Percentiles rank a stretch among this genome's conserved stretches.
Conservation (phyloP, 345 rosid genomes). For the Jatropha curcas region DNA sequence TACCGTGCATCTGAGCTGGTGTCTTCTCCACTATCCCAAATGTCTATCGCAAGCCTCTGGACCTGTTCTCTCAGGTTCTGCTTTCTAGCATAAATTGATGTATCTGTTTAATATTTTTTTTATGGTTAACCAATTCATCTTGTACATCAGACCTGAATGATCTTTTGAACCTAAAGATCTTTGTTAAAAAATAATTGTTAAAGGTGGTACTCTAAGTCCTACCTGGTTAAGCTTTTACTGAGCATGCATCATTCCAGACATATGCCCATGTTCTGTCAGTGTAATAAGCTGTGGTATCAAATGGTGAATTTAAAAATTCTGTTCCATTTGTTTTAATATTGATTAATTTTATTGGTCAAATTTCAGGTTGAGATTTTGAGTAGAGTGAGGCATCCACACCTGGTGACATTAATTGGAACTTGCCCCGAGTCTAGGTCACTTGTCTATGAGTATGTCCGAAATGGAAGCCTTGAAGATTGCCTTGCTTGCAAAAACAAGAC, state of each 20-base stretch:
- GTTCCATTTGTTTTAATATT: neutral
- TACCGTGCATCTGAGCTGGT: neutral
- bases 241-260: neutral
- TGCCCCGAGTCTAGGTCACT: conserved; percentile 82
- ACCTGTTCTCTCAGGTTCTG: neutral
- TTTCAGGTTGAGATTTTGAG: conserved; percentile 72
- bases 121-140: neutral
- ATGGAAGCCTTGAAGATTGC: conserved; percentile 72
- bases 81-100: neutral
- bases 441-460: conserved; percentile 69
- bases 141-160: neutral
- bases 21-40: neutral
- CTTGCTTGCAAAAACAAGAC: conserved; percentile 51
- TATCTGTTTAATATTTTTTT: neutral
- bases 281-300: neutral
- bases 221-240: neutral
- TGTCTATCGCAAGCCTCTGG: neutral
- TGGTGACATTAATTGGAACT: conserved; percentile 69
- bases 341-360: neutral
- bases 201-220: neutral
- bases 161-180: neutral
- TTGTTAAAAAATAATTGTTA: neutral
- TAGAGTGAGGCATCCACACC: conserved; percentile 86
- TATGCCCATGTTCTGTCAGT: neutral
- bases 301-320: neutral